Percentiles rank a stretch among this genome's conserved stretches.
phyloP scores from a whole-genome alignment of 148 eudicot species.

The Diospyros lotus region DNA sequence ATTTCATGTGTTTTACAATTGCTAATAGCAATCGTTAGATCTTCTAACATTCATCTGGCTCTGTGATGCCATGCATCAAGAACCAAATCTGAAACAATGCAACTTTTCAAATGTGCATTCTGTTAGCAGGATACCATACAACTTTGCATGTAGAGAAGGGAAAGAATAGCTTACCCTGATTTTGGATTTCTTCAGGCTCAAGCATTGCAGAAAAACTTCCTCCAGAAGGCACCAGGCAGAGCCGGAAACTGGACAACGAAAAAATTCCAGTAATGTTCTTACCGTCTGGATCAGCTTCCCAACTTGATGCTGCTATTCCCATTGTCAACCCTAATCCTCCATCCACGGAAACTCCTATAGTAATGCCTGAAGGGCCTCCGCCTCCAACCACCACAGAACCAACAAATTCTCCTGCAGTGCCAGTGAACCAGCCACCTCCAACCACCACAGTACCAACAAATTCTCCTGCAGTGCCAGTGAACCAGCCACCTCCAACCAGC shows the following conservation, averaged over 20 bases:
- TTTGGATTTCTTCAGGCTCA: slow-evolving; percentile 43
- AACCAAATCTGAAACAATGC: too few relatives aligned
- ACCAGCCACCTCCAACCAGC: slow-evolving; percentile 28
- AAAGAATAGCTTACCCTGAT: not conserved
- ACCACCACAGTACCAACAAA: slow-evolving; percentile 15
- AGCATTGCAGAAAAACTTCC: slow-evolving; percentile 33
- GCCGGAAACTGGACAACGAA: slow-evolving; percentile 25
- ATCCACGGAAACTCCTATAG: slow-evolving; percentile 23
- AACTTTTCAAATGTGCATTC: too few relatives aligned
- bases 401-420: too few relatives aligned
- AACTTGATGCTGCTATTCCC: slow-evolving; percentile 36
- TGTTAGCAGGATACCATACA: too few relatives aligned
- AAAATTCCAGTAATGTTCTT: slow-evolving; percentile 25
- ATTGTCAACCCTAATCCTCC: slow-evolving; percentile 45
- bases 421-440: slow-evolving; percentile 33
- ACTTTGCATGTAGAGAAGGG: not conserved
- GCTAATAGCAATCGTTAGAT: too few relatives aligned
- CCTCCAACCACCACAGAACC: slow-evolving; percentile 35
- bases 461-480: too few relatives aligned
- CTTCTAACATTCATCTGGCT: too few relatives aligned
- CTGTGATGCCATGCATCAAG: too few relatives aligned
- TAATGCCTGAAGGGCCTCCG: slow-evolving; percentile 27
- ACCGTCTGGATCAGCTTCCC: slow-evolving; percentile 18
- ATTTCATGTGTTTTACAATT: too few relatives aligned
- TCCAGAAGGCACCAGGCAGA: slow-evolving; percentile 29